Evolutionary conservation across 129 eudicot species (phyloP).

Genomic region (Chrysanthemum makinoi): DNA sequence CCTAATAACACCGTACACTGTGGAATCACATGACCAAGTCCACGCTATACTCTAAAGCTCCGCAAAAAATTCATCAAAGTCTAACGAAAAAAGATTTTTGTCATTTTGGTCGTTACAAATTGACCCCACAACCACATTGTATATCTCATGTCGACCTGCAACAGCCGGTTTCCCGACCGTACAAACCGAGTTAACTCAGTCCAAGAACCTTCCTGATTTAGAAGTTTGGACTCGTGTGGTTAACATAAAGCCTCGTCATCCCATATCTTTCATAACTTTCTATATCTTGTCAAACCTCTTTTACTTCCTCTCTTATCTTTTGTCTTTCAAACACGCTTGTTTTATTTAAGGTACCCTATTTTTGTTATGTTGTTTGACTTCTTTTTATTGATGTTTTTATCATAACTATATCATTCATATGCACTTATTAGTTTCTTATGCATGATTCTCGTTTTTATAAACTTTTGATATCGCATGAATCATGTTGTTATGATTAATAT

Average conservation of each 20-base stretch:
- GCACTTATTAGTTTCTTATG: background rate
- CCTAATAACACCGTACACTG: no score
- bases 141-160: background rate
- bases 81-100: background rate
- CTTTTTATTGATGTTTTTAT: background rate
- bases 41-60: no score
- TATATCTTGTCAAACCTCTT: background rate
- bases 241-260: constrained; percentile 8
- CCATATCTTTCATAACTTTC: background rate
- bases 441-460: background rate
- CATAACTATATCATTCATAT: background rate
- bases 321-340: background rate
- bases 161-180: constrained; percentile 24
- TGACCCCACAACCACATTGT: constrained; percentile 10
- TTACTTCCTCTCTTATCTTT: background rate
- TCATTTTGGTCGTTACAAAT: background rate
- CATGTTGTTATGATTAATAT: constrained; percentile 18
- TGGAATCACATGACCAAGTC: no score
- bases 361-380: background rate
- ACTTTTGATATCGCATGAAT: background rate
- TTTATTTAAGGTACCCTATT: background rate
- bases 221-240: background rate
- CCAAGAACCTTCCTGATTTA: constrained; percentile 25
- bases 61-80: no score
- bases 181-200: constrained; percentile 9